These are phyloP conservation scores for Pseudopyrenochaeta lycopersici DNA, from an alignment of 2,329 filamentous ascomycete species.

Conservation along the genomic window DNA sequence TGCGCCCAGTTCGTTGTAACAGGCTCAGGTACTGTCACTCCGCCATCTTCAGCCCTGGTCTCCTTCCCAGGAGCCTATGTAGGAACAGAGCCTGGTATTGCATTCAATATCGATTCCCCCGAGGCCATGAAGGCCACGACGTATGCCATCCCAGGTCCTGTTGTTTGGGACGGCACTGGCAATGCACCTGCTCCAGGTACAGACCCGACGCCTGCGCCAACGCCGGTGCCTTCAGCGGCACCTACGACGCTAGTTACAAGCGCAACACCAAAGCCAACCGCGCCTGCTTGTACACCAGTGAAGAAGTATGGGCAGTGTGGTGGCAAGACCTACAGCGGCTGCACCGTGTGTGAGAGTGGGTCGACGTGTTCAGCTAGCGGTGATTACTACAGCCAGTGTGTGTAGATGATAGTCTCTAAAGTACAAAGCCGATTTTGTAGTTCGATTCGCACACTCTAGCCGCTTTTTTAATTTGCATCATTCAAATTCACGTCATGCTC, in stretches of 20 bases:
- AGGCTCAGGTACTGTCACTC: conserved; percentile 57
- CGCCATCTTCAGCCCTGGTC: conserved; percentile 52
- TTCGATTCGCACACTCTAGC: too few relatives aligned
- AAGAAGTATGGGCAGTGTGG: conserved; percentile 38
- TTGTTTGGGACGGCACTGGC: conserved; percentile 34
- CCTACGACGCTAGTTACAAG: conserved; percentile 30
- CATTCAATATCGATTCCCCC: conserved; percentile 40
- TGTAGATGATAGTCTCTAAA: background rate
- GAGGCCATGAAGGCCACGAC: conserved; percentile 36
- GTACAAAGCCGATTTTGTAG: too few relatives aligned
- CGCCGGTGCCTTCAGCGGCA: background rate
- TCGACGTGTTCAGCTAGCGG: conserved; percentile 29
- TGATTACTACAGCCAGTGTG: conserved; percentile 39
- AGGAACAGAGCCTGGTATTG: conserved; percentile 58
- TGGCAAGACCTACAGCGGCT: conserved; percentile 27
- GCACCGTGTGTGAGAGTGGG: conserved; percentile 33
- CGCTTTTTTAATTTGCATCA: too few relatives aligned
- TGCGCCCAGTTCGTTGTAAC: conserved; percentile 64
- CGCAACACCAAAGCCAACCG: conserved; percentile 15
- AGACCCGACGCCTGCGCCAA: conserved; percentile 9
- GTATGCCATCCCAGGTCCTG: conserved; percentile 37
- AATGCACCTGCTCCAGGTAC: conserved; percentile 12
- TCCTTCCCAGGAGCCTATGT: conserved; percentile 54
- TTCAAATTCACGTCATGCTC: too few relatives aligned
- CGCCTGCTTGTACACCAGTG: conserved; percentile 14